phyloP scores from a whole-genome alignment of 805 yeast species.

The Candida corydali region DNA sequence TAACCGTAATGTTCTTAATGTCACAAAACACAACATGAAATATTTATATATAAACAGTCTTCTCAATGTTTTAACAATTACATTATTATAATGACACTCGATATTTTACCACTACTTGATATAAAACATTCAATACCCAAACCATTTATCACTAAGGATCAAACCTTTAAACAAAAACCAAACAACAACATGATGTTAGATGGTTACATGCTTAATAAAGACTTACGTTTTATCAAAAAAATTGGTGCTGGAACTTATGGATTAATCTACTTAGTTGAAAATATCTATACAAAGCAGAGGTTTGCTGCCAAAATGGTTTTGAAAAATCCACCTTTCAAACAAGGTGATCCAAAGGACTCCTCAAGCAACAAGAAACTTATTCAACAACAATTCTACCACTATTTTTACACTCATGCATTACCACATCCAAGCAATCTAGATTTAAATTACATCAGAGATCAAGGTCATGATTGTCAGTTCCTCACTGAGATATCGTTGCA shows the following conservation, averaged over 20 bases:
- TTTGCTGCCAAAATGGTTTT: slow-evolving; percentile 73
- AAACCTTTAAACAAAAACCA: not conserved
- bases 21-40: too few relatives aligned
- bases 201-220: slow-evolving; percentile 23
- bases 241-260: slow-evolving; percentile 89
- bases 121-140: slow-evolving; percentile 3
- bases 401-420: slow-evolving; percentile 15
- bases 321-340: slow-evolving; percentile 36
- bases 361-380: slow-evolving; percentile 26
- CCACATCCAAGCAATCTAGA: slow-evolving; percentile 16
- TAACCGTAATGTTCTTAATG: too few relatives aligned
- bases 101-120: slow-evolving; percentile 13
- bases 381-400: slow-evolving; percentile 20
- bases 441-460: slow-evolving; percentile 19
- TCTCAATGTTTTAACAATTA: too few relatives aligned
- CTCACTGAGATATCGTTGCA: slow-evolving; percentile 73
- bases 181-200: slow-evolving; percentile 12
- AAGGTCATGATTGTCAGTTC: slow-evolving; percentile 28
- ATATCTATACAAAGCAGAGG: slow-evolving; percentile 43
- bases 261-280: slow-evolving; percentile 65
- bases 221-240: slow-evolving; percentile 42
- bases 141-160: slow-evolving; percentile 6
- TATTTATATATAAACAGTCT: not conserved
- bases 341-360: slow-evolving; percentile 26
- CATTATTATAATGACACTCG: slow-evolving; percentile 9